A percentile compares a stretch with the other conserved stretches of the same genome.
phyloP scores from a whole-genome alignment of 495 filamentous ascomycete species.

The Neurospora discreta region DNA sequence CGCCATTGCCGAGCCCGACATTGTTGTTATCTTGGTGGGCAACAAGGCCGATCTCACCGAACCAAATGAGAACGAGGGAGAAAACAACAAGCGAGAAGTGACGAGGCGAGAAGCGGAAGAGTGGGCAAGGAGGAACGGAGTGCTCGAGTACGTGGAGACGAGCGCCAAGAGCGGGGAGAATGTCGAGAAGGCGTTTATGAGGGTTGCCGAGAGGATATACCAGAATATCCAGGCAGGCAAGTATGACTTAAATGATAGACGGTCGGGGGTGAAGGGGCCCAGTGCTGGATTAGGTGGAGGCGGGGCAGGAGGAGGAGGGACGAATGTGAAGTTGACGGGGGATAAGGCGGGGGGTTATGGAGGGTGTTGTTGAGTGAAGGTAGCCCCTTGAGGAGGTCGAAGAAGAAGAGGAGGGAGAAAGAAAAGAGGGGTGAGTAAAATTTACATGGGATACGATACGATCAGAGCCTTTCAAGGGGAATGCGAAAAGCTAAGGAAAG shows the following conservation, averaged over 20 bases:
- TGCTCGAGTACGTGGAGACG: conserved; percentile 91
- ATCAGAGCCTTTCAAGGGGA: background rate
- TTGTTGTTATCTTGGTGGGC: conserved; percentile 86
- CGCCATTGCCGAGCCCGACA: conserved; percentile 85
- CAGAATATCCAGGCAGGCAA: conserved; percentile 87
- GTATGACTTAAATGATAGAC: conserved; percentile 88
- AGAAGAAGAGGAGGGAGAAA: background rate
- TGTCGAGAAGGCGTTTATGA: conserved; percentile 84
- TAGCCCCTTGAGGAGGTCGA: background rate
- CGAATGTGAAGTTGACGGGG: conserved; percentile 29
- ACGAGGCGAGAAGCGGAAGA: conserved; percentile 68
- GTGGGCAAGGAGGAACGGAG: conserved; percentile 73
- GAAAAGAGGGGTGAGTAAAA: background rate
- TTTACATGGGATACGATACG: background rate
- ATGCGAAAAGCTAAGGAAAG: background rate
- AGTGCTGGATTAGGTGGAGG: conserved; percentile 8
- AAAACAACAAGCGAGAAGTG: conserved; percentile 61
- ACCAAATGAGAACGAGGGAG: conserved; percentile 19
- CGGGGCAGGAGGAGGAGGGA: conserved; percentile 36
- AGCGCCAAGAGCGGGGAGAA: conserved; percentile 86
- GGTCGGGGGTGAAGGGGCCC: conserved; percentile 75
- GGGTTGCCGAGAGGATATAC: conserved; percentile 88
- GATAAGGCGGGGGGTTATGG: conserved; percentile 18
- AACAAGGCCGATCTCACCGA: conserved; percentile 81
- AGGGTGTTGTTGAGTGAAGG: conserved; percentile 13